phyloP scores from a whole-genome alignment of 805 yeast genomes.

The Lachancea dasiensis region DNA sequence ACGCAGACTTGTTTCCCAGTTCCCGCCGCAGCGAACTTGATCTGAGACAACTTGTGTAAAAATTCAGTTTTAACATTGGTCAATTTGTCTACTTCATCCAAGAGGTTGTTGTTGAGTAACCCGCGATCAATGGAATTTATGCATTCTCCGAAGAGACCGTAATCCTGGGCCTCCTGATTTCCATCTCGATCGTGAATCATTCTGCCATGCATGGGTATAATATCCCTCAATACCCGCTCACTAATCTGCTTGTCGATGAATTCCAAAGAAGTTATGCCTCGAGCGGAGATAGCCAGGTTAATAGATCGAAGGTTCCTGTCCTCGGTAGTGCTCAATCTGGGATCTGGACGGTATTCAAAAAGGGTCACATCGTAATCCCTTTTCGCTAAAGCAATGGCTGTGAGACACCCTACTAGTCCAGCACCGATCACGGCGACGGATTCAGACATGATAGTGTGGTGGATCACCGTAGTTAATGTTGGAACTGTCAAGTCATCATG shows the following conservation, averaged over 20 bases:
- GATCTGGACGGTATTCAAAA: slow-evolving; percentile 69
- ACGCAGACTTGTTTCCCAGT: slow-evolving; percentile 21
- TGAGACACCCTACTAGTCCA: slow-evolving; percentile 81
- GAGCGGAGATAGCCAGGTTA: slow-evolving; percentile 79
- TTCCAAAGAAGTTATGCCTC: slow-evolving; percentile 70
- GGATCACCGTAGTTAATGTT: neutral
- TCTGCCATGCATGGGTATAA: slow-evolving; percentile 83
- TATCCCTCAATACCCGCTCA: slow-evolving; percentile 45
- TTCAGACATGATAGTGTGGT: slow-evolving; percentile 11
- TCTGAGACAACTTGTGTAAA: slow-evolving; percentile 46
- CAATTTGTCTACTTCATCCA: slow-evolving; percentile 55
- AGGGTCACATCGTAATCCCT: slow-evolving; percentile 68
- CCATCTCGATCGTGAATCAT: slow-evolving; percentile 79
- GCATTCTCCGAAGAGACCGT: slow-evolving; percentile 76
- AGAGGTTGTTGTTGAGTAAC: slow-evolving; percentile 54
- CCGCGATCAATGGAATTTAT: slow-evolving; percentile 83
- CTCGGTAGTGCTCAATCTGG: slow-evolving; percentile 36
- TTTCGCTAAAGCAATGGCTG: slow-evolving; percentile 73
- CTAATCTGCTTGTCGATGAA: slow-evolving; percentile 58
- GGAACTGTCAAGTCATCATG: too few species aligned
- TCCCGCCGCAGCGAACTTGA: slow-evolving; percentile 36
- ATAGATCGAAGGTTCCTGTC: slow-evolving; percentile 56
- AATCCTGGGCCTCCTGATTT: slow-evolving; percentile 56
- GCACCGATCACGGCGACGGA: slow-evolving; percentile 72
- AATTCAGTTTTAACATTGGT: slow-evolving; percentile 45